A percentile compares a stretch with the other conserved stretches of the same genome.
phyloP scores from a whole-genome alignment of 192 early-diverging fungal species.

The Rhizoclosmatium globosum region DNA sequence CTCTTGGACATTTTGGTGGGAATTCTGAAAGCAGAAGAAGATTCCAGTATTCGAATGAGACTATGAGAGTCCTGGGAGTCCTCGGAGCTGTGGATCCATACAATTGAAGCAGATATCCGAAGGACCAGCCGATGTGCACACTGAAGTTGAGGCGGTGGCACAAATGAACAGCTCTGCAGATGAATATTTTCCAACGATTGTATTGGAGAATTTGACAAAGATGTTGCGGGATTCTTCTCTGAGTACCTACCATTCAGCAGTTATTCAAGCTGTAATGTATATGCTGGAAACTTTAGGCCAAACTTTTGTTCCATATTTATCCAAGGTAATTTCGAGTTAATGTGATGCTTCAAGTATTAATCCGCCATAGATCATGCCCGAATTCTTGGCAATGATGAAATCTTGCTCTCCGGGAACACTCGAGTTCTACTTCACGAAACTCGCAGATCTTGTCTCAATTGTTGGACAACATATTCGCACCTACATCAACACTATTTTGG shows the following conservation, averaged over 20 bases:
- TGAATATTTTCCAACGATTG: slow-evolving; percentile 79
- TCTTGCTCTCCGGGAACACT: slow-evolving; percentile 72
- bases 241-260: slow-evolving; percentile 70
- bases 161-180: slow-evolving; percentile 48
- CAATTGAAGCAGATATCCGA: slow-evolving; percentile 28
- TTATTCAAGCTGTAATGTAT: slow-evolving; percentile 79
- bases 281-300: slow-evolving; percentile 82
- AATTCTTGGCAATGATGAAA: slow-evolving; percentile 77
- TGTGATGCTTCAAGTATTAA: neutral
- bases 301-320: slow-evolving; percentile 77
- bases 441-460: slow-evolving; percentile 75
- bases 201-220: slow-evolving; percentile 75
- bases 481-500: slow-evolving; percentile 75
- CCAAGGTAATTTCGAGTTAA: slow-evolving; percentile 57
- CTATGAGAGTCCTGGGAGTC: slow-evolving; percentile 81
- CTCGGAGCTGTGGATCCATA: slow-evolving; percentile 89
- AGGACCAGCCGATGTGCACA: neutral
- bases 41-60: slow-evolving; percentile 72
- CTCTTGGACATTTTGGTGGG: slow-evolving; percentile 74
- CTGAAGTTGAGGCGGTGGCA: neutral
- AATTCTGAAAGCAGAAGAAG: slow-evolving; percentile 77
- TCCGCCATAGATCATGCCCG: slow-evolving; percentile 73
- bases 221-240: slow-evolving; percentile 78
- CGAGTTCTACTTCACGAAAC: slow-evolving; percentile 83
- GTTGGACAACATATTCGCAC: slow-evolving; percentile 80